phyloP scores from a whole-genome alignment of 768 basidiomycete species.

The Pholiota microspora region DNA sequence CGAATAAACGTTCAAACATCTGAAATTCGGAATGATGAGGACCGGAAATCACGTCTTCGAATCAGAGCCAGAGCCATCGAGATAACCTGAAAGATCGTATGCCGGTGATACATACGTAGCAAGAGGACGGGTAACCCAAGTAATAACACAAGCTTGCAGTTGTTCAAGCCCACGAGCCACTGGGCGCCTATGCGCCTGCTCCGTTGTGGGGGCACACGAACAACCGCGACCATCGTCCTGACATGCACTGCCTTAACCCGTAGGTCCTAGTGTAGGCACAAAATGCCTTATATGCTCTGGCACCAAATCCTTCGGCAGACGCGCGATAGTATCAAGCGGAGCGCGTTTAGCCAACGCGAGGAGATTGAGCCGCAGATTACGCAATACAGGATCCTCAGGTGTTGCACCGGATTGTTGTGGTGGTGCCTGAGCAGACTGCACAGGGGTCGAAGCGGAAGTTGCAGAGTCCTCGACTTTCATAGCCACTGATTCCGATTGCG shows the following conservation, averaged over 20 bases:
- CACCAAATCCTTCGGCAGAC: slow-evolving; percentile 60
- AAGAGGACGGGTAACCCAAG: too few species aligned
- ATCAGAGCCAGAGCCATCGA: too few species aligned
- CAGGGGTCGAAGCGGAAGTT: not conserved
- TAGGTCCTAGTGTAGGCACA: slow-evolving; percentile 50
- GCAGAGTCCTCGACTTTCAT: not conserved
- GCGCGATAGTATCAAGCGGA: slow-evolving; percentile 68
- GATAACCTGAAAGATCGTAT: not conserved
- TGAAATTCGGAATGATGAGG: too few species aligned
- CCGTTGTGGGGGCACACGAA: not conserved
- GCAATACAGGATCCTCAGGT: slow-evolving; percentile 48
- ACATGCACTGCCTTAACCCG: not conserved
- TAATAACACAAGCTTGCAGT: too few species aligned
- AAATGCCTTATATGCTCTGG: slow-evolving; percentile 63
- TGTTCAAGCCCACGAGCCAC: not conserved
- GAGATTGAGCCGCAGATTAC: slow-evolving; percentile 67
- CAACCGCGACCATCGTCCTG: not conserved
- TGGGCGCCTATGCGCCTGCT: not conserved
- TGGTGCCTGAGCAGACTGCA: not conserved
- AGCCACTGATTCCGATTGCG: too few species aligned
- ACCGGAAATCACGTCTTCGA: not conserved
- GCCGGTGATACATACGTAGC: too few species aligned
- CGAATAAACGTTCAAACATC: not conserved
- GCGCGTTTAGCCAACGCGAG: slow-evolving; percentile 77
- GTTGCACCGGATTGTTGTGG: not conserved